Base-by-base conservation (phyloP, 23 red algal genomes). In the Pyropia haitanensis region DNA sequence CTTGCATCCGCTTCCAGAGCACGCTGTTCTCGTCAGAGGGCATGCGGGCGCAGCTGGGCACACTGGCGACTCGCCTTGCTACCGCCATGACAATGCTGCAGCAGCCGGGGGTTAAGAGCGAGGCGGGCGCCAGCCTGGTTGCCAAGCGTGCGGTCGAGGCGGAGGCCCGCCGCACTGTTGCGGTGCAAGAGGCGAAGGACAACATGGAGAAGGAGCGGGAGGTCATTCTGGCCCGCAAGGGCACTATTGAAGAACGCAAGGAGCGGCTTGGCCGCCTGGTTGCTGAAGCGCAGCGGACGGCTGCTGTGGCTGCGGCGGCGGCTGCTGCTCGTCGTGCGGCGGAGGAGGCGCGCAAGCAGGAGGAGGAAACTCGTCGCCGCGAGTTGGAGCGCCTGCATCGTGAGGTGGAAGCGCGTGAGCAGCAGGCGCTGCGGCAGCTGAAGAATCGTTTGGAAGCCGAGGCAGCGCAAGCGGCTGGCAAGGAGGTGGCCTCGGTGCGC, bases 271-370 rank as follows among this genome's bases (percentile, higher is more conserved):
- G 7, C 8, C 39, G 39, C 13, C 39, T 46, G 39, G 39, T 46
- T 46, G 39, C 39, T 0, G 85, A 90, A 69, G 81, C 74, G 18
- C 69, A 87, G 33, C 55, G 65, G 20, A 44, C 73, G 24, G 71
- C 64, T 23, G 80, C 73, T 53, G 88, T 67, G 32, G 75, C 77
- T 21, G 82, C 73, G 21, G 86, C 85, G 17, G 85, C 73, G 25
- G 87, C 87, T 0, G 28, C 81, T 27, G 76, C 75, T 14, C 53
- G 61, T 60, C 67, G 54, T 14, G 68, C 75, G 9, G 74, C 78
- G 12, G 85, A 98, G 29, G 67, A 82, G 28, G 79, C 72, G 56
- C 84, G 94, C 20, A 80, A 81, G 59, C 69, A 78, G 32, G 94
- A 87, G 65, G 87, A 91, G 44, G 85, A 75, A 6, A 87, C 68